phyloP scores from a whole-genome alignment of 2,329 filamentous ascomycete species.

The Scorias spongiosa region DNA sequence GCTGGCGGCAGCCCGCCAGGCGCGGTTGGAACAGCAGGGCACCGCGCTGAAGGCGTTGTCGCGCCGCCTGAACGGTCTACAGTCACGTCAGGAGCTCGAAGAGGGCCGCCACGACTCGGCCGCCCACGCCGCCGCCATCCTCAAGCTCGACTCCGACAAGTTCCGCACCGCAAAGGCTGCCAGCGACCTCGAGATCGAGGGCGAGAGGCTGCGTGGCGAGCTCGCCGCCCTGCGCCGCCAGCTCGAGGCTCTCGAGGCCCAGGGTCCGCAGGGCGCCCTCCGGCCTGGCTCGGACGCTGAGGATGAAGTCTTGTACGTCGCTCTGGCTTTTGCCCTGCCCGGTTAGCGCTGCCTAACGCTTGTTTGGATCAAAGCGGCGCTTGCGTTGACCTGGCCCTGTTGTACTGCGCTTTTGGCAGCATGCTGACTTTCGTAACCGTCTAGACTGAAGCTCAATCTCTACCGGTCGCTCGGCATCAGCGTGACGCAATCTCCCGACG shows the following conservation, averaged over 20 bases:
- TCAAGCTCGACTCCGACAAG: constrained; percentile 80
- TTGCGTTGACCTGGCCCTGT: not conserved
- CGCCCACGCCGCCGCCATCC: constrained; percentile 69
- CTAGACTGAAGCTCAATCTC: constrained; percentile 65
- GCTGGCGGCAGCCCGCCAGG: constrained; percentile 68
- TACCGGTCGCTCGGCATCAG: constrained; percentile 87
- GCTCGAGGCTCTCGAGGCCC: constrained; percentile 68
- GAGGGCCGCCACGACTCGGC: constrained; percentile 59
- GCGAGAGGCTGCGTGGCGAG: constrained; percentile 74
- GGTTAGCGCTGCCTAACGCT: not conserved
- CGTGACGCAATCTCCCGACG: constrained; percentile 57
- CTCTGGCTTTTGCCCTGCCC: not conserved
- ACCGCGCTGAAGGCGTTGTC: constrained; percentile 41
- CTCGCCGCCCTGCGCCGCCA: constrained; percentile 58
- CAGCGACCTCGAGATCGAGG: constrained; percentile 79
- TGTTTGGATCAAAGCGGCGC: not conserved
- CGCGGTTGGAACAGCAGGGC: constrained; percentile 41
- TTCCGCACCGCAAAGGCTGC: constrained; percentile 89
- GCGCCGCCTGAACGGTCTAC: constrained; percentile 59
- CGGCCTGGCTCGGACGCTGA: constrained; percentile 31
- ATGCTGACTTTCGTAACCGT: too few relatives aligned
- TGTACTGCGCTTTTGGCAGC: not conserved
- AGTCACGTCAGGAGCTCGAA: constrained; percentile 63
- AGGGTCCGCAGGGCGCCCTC: constrained; percentile 63
- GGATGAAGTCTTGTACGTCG: constrained; percentile 33